phyloP scores from a whole-genome alignment of 2,329 filamentous ascomycete species.

The Dactylellina parvicollis region DNA sequence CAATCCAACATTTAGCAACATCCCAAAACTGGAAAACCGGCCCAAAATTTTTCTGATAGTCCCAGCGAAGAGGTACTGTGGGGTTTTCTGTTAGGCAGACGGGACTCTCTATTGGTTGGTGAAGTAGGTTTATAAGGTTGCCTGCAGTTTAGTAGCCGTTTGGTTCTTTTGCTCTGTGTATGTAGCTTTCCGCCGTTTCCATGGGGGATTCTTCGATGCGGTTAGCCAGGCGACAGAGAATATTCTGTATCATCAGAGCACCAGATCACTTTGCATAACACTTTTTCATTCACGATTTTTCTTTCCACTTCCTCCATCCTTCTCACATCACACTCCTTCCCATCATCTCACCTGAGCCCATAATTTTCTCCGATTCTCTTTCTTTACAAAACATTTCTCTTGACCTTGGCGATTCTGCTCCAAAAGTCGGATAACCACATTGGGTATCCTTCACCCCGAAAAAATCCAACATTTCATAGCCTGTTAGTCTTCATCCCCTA shows the following conservation, averaged over 20 bases:
- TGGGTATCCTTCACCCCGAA: not conserved
- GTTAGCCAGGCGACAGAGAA: not conserved
- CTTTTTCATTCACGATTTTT: not conserved
- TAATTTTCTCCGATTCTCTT: not conserved
- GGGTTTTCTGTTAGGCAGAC: conserved; percentile 18
- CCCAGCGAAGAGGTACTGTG: not conserved
- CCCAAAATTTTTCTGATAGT: not conserved
- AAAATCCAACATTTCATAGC: conserved; percentile 9
- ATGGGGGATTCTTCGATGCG: conserved; percentile 25
- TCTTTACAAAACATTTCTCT: not conserved
- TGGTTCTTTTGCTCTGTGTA: conserved; percentile 37
- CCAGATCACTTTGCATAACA: not conserved
- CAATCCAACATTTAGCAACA: conserved; percentile 23
- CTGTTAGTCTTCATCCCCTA: conserved; percentile 1
- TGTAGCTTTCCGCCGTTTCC: conserved; percentile 16
- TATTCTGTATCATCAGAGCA: conserved; percentile 1
- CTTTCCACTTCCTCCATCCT: conserved; percentile 8
- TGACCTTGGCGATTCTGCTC: not conserved
- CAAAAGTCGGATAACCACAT: not conserved
- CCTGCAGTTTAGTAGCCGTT: conserved; percentile 20
- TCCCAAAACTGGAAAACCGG: conserved; percentile 5
- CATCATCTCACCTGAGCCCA: not conserved
- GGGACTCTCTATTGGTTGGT: not conserved
- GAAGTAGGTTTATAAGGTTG: conserved; percentile 17
- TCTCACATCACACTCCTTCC: not conserved